Conservation (phyloP, 768 basidiomycete genomes). For the Hydnomerulius pinastri region DNA sequence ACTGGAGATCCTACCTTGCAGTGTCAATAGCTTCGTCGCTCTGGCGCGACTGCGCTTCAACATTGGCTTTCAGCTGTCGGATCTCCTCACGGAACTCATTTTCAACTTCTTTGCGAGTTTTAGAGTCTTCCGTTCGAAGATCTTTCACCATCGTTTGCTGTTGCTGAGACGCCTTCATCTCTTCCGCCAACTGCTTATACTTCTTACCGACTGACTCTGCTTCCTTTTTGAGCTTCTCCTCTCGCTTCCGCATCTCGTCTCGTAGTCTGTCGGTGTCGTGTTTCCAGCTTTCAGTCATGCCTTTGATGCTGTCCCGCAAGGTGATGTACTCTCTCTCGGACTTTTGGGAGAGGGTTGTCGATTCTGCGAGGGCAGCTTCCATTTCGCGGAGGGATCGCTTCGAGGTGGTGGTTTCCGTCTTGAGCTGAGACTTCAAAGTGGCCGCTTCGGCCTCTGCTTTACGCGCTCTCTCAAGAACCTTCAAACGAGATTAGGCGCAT, state of each 20-base stretch:
- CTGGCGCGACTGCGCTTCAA: conserved; percentile 55
- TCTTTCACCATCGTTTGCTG: conserved; percentile 48
- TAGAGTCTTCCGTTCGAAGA: conserved; percentile 51
- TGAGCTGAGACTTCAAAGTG: conserved; percentile 68
- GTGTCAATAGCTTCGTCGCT: conserved; percentile 60
- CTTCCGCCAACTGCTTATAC: conserved; percentile 64
- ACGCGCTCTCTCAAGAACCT: conserved; percentile 83
- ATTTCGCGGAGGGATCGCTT: conserved; percentile 82
- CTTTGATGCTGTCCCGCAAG: conserved; percentile 73
- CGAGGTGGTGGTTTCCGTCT: conserved; percentile 66
- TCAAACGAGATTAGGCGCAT: conserved; percentile 1
- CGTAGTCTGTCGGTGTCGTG: conserved; percentile 68
- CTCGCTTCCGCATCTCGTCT: conserved; percentile 74
- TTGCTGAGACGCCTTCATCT: conserved; percentile 55
- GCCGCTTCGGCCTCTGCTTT: conserved; percentile 81
- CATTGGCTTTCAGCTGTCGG: conserved; percentile 47
- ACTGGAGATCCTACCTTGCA: conserved; percentile 50
- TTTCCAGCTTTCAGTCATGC: conserved; percentile 73
- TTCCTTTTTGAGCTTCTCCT: conserved; percentile 68
- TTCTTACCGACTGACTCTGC: conserved; percentile 69
- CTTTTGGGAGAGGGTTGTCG: conserved; percentile 75
- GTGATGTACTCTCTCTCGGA: conserved; percentile 82
- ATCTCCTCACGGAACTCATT: conserved; percentile 62
- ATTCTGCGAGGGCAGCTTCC: conserved; percentile 73
- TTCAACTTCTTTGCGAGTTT: conserved; percentile 58